phyloP scores from a whole-genome alignment of 257 asterid species.

The Agastache rugosa region DNA sequence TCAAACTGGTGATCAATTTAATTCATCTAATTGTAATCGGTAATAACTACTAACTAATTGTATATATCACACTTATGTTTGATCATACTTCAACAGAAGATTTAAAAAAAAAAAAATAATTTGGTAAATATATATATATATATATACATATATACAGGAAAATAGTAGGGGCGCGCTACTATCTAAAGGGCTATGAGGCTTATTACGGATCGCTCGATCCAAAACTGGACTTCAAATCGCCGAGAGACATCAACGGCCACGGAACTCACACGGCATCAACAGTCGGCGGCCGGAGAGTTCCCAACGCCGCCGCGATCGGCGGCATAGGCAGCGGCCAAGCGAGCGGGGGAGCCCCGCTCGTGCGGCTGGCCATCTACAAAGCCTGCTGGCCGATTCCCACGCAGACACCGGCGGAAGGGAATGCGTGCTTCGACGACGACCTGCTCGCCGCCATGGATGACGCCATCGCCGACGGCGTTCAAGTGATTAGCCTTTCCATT shows the following conservation, averaged over 20 bases:
- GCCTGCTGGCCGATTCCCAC: constrained; percentile 50
- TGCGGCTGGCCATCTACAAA: constrained; percentile 49
- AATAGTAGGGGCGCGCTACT: constrained; percentile 58
- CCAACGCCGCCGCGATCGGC: constrained; percentile 44
- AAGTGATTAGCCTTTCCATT: constrained; percentile 46
- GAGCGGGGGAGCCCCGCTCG: constrained; percentile 53
- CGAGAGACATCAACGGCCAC: constrained; percentile 50
- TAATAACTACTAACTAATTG: neutral
- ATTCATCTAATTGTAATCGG: constrained; percentile 52
- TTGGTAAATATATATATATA: neutral
- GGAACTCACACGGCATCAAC: constrained; percentile 59
- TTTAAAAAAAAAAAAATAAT: neutral
- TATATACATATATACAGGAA: too few species aligned
- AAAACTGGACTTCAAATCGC: constrained; percentile 42
- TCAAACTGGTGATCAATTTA: constrained; percentile 44
- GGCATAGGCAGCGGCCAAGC: constrained; percentile 52
- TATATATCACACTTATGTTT: neutral
- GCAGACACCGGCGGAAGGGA: neutral
- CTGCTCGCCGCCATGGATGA: constrained; percentile 52
- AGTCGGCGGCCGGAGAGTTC: constrained; percentile 48
- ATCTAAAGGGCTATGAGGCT: constrained; percentile 45
- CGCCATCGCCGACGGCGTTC: constrained; percentile 56
- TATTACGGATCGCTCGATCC: constrained; percentile 36
- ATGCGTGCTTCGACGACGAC: constrained; percentile 42
- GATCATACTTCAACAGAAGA: too few species aligned